Percentiles rank a stretch among this genome's conserved stretches.
Conservation (phyloP, 495 filamentous ascomycete species). For the Talaromyces proteolyticus region DNA sequence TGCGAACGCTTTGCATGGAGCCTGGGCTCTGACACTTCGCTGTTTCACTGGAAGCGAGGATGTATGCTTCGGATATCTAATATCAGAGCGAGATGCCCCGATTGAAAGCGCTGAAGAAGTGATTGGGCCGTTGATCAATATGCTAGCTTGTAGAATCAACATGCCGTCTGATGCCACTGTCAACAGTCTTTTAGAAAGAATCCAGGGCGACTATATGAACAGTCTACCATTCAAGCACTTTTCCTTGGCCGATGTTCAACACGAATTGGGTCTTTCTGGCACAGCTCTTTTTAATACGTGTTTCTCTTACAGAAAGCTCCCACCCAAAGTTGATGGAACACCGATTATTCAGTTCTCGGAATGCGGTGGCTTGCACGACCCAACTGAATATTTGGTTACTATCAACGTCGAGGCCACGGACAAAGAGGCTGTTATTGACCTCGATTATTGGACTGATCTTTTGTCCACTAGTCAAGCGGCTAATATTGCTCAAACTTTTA, state of each 20-base stretch:
- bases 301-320: slow-evolving; percentile 38
- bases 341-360: slow-evolving; percentile 32
- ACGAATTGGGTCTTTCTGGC: slow-evolving; percentile 33
- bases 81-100: slow-evolving; percentile 44
- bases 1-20: slow-evolving; percentile 45
- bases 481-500: slow-evolving; percentile 45
- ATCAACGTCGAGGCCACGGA: slow-evolving; percentile 49
- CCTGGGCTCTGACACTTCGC: slow-evolving; percentile 48
- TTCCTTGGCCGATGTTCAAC: slow-evolving; percentile 50
- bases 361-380: slow-evolving; percentile 43
- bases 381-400: slow-evolving; percentile 49
- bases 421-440: slow-evolving; percentile 36
- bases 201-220: slow-evolving; percentile 47
- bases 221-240: slow-evolving; percentile 39
- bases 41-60: slow-evolving; percentile 43
- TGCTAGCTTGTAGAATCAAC: slow-evolving; percentile 45
- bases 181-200: slow-evolving; percentile 22
- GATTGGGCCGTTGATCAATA: slow-evolving; percentile 49
- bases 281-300: slow-evolving; percentile 37
- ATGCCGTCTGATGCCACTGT: slow-evolving; percentile 18
- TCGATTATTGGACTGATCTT: slow-evolving; percentile 52
- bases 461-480: slow-evolving; percentile 42
- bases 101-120: slow-evolving; percentile 38
- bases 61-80: slow-evolving; percentile 49
- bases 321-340: slow-evolving; percentile 14